Percentiles rank a stretch among this genome's conserved stretches.
These are phyloP conservation scores for Megacollybia marginata DNA, from an alignment of 768 basidiomycete species.

Conservation along the genomic window DNA sequence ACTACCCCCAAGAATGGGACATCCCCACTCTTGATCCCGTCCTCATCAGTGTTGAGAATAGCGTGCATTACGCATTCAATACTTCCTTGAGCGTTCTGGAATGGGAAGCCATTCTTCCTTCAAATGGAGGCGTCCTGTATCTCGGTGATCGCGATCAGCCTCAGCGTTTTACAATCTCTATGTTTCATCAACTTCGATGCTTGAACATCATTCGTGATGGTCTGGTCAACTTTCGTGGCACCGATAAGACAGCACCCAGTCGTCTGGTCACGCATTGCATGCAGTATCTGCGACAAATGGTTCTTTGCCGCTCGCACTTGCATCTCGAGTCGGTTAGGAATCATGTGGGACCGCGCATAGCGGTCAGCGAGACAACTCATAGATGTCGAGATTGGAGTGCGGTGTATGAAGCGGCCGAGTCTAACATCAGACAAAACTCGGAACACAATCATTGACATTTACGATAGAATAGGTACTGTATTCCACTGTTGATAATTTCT, in stretches of 20 bases:
- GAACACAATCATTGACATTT: not conserved
- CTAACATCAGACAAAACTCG: not conserved
- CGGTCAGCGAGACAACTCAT: slow-evolving; percentile 10
- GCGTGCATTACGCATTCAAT: slow-evolving; percentile 12
- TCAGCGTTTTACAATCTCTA: slow-evolving; percentile 22
- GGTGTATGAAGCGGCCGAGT: slow-evolving; percentile 7
- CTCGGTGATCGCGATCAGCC: slow-evolving; percentile 18
- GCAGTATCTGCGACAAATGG: slow-evolving; percentile 18
- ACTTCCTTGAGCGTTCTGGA: slow-evolving; percentile 10
- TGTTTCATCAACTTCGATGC: slow-evolving; percentile 32
- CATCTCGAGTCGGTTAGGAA: slow-evolving; percentile 9
- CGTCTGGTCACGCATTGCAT: slow-evolving; percentile 11
- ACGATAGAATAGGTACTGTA: not conserved
- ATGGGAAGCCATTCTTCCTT: slow-evolving; percentile 16
- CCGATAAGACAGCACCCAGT: not conserved
- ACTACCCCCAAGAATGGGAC: not conserved
- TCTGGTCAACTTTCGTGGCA: slow-evolving; percentile 4
- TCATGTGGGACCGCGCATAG: slow-evolving; percentile 6
- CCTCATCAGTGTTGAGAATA: slow-evolving; percentile 16
- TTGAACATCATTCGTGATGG: slow-evolving; percentile 20
- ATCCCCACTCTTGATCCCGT: slow-evolving; percentile 10
- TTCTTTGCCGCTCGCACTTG: slow-evolving; percentile 10
- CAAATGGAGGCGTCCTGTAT: slow-evolving; percentile 11
- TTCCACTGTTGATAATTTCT: slow-evolving; percentile 28
- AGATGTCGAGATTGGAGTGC: slow-evolving; percentile 10